These are phyloP conservation scores for Cercospora sp. DNA, from an alignment of 2,329 filamentous ascomycete species.

Conservation along the genomic window DNA sequence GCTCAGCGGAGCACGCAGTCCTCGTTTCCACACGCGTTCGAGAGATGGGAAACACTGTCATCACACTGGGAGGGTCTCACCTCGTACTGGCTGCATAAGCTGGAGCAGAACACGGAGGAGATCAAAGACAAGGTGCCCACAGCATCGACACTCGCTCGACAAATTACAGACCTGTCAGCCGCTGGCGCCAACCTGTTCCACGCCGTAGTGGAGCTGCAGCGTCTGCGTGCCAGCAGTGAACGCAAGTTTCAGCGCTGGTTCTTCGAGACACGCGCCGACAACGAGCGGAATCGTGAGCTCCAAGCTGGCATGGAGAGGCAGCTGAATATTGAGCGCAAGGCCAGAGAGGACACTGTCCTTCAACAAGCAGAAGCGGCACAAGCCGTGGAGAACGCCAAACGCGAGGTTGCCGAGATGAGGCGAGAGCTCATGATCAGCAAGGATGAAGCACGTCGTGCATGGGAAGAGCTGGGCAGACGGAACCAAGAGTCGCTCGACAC, in stretches of 20 bases:
- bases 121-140: conserved; percentile 73
- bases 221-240: conserved; percentile 89
- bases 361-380: conserved; percentile 33
- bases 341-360: conserved; percentile 63
- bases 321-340: conserved; percentile 72
- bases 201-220: conserved; percentile 92
- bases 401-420: conserved; percentile 75
- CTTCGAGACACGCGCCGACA: conserved; percentile 85
- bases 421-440: conserved; percentile 93
- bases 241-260: conserved; percentile 99
- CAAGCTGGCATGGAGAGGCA: conserved; percentile 76
- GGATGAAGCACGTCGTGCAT: conserved; percentile 89
- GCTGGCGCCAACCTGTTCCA: conserved; percentile 97
- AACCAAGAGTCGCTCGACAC: conserved; percentile 92
- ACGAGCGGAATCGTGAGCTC: conserved; percentile 80
- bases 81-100: conserved; percentile 90
- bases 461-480: conserved; percentile 91
- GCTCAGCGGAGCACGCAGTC: conserved; percentile 48
- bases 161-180: conserved; percentile 95
- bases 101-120: conserved; percentile 88
- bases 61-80: conserved; percentile 98
- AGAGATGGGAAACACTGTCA: conserved; percentile 94
- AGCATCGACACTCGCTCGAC: conserved; percentile 82
- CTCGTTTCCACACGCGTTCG: conserved; percentile 92
- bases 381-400: conserved; percentile 32